Evolutionary conservation across 2,329 filamentous ascomycete species (phyloP).

Genomic region (Piedraia hortae): DNA sequence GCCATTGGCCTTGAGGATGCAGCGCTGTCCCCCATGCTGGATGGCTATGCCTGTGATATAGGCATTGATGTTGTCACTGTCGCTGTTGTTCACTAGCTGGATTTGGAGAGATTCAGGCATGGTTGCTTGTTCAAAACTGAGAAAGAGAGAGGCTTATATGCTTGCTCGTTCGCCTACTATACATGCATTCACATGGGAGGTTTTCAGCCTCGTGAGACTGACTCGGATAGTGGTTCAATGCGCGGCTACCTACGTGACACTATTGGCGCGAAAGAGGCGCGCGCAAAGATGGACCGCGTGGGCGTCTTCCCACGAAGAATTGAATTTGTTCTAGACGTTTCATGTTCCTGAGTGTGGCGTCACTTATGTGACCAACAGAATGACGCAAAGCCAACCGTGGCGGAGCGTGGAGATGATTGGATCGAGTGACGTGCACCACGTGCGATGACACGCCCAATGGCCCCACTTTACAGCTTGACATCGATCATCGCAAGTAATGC

Average conservation of each 20-base stretch:
- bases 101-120: constrained; percentile 14
- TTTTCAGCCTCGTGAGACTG: constrained; percentile 2
- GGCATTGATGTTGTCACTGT: constrained; percentile 10
- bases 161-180: neutral
- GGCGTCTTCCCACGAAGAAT: neutral
- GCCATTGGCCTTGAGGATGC: constrained; percentile 12
- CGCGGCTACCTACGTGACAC: no score
- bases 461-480: no score
- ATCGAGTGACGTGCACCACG: no score
- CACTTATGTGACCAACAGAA: no score
- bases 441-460: no score
- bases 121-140: neutral
- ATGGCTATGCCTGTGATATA: constrained; percentile 14
- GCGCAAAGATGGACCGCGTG: neutral
- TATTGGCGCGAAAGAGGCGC: no score
- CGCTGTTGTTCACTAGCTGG: constrained; percentile 12
- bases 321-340: neutral
- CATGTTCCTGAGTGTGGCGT: neutral
- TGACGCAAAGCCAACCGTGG: no score
- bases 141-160: neutral
- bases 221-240: no score
- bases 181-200: constrained; percentile 1
- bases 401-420: no score
- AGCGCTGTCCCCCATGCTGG: constrained; percentile 10
- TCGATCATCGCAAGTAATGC: no score